Evolutionary conservation across 2,329 filamentous ascomycete genomes (phyloP), one percentile per base, ranked within the genome.

Genomic region (Fusarium bactridioides): DNA sequence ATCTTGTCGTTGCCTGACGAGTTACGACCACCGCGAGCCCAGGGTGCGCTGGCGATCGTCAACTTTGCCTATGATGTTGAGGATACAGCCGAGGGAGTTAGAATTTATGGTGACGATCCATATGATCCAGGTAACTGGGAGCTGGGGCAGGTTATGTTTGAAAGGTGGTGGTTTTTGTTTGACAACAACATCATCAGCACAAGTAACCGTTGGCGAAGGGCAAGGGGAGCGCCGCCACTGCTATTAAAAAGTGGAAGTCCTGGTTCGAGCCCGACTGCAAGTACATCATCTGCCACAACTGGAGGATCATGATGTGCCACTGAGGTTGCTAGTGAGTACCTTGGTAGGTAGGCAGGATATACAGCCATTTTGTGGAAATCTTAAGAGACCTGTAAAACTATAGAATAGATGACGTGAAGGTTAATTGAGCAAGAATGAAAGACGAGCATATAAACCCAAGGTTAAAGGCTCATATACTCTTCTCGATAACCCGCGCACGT

Each of bases 161-260:
- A 86, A 77, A 83, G 84, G 44, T 90, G 88, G 88, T 91, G 87
- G 87, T 90, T 88, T 79, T 78, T 88, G 40, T 86, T 90, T 75
- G 88, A 90, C 73, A 77, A 82, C 13, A 80, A 81, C 16, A 83
- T 90, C 21, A 78, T 90, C n/a, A 83, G 85, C 48, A 83, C 83
- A 58, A 88, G 87, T 74, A 90, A 90, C 77, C 79, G 82, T 56
- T 83, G 84, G 82, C 82, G 88, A 68, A 80, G 73, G 58, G 74
- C 83, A 59, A 82, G 87, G 60, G 88, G 87, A 1, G 83, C 84
- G 10, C 72, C 79, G 10, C 75, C 76, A 29, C 71, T 83, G 59
- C 40, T 67, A 45, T 53, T 76, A 31, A 76, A 70, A 50, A 57
- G 60, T 29, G 41, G 68, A 19, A 56, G 55, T 48, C 13, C 54